Evolutionary conservation across 805 yeast species (phyloP), one percentile per base, ranked within the genome.

Genomic region (Candida michaelii): DNA sequence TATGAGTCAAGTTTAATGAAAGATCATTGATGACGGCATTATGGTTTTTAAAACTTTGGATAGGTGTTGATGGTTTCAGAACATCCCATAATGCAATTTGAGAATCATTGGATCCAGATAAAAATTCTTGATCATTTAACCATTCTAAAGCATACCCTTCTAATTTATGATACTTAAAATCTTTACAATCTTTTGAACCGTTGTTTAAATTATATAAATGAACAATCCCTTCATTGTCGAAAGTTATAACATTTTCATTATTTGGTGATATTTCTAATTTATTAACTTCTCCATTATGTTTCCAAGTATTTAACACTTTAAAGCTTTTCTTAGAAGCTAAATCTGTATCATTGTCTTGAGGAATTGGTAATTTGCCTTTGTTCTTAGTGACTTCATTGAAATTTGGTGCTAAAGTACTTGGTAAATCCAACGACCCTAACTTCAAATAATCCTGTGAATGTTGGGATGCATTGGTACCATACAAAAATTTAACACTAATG

Each of bases 71-170:
- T 0, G 69, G 64, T 36, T 65, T 59, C 19, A 60, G 50, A 8
- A 77, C 53, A 49, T 84, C 85, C 95, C 95, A 88, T 30, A 83
- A 55, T 0, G 87, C 87, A 32, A 87, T 77, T 19, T 77, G 76
- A 12, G 75, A 62, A 58, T 87, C 95, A 46, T 77, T 80, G 3
- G 88, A 73, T 1, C 87, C 85, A 1, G 89, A 71, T 10, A 82
- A 64, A 23, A 89, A 70, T 45, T 61, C 61, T 6, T 39, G 27
- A 30, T 74, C 68, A 19, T 60, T 61, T 43, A 76, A 66, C 95
- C 95, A 88, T 47, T 82, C 82, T 38, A 89, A 62, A 2, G 83
- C 85, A 55, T 72, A 80, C 1, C 95, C 95, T 51, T 83, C 89
- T 42, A 64, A 69, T 10, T 68, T 63, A 62, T 88, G 95, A 54